These are phyloP conservation scores for Danielia oregonensis DNA, from an alignment of 805 yeast species.

Conservation along the genomic window DNA sequence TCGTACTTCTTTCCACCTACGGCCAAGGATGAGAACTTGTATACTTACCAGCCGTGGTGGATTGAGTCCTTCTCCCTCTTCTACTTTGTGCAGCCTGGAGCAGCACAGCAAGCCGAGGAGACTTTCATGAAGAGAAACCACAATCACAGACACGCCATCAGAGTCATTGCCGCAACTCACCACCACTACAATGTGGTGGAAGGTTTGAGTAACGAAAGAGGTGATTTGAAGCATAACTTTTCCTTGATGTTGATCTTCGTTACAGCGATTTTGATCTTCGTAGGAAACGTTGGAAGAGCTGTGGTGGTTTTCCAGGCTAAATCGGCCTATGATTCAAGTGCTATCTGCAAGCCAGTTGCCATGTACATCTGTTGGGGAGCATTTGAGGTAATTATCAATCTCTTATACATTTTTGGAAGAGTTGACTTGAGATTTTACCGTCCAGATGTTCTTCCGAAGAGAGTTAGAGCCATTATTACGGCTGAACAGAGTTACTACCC, in stretches of 20 bases:
- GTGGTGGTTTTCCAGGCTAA: constrained; percentile 40
- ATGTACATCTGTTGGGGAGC: constrained; percentile 71
- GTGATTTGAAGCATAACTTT: constrained; percentile 45
- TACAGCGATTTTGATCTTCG: constrained; percentile 47
- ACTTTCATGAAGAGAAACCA: constrained; percentile 47
- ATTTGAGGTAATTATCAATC: constrained; percentile 55
- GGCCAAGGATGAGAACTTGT: constrained; percentile 42
- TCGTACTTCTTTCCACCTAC: constrained; percentile 59
- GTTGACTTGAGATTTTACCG: constrained; percentile 76
- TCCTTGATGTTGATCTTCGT: constrained; percentile 45
- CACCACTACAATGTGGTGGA: constrained; percentile 36
- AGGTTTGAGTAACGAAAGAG: constrained; percentile 38
- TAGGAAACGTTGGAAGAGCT: constrained; percentile 50
- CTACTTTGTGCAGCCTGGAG: constrained; percentile 56
- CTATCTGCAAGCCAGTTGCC: constrained; percentile 43
- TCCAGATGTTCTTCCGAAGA: constrained; percentile 54
- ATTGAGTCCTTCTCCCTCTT: constrained; percentile 56
- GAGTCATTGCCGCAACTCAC: constrained; percentile 60
- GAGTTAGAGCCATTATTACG: constrained; percentile 37
- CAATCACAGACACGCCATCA: constrained; percentile 45
- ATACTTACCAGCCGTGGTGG: constrained; percentile 78
- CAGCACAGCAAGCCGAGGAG: constrained; percentile 46
- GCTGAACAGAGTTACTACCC: constrained; percentile 39
- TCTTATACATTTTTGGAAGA: constrained; percentile 58
- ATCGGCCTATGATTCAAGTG: constrained; percentile 17